Conservation (phyloP, 31 red algal species). For the Porphyra umbilicalis region DNA sequence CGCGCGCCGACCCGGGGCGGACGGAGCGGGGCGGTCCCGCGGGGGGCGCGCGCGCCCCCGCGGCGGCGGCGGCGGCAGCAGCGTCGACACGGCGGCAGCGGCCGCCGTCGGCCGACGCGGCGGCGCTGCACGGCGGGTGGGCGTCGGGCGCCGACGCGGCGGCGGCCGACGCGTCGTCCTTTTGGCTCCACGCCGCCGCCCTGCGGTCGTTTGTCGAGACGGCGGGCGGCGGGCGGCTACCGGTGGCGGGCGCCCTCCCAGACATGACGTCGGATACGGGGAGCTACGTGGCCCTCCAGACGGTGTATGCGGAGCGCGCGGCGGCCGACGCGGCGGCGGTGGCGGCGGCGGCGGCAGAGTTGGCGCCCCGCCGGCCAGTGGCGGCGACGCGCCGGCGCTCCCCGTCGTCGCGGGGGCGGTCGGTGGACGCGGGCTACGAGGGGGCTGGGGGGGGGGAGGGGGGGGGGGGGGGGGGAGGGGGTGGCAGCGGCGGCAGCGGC, state of each 20-base stretch:
- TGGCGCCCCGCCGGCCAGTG: slow-evolving; percentile 8
- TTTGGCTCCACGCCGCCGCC: slow-evolving; percentile 53
- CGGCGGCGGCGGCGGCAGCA: not conserved
- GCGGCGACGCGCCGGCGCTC: not conserved
- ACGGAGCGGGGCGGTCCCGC: not conserved
- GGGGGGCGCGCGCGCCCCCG: not conserved
- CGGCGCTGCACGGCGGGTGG: not conserved
- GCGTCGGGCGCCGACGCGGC: slow-evolving; percentile 15
- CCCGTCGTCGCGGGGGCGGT: not conserved
- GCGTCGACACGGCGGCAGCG: not conserved
- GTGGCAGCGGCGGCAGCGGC: not conserved
- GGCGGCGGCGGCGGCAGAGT: slow-evolving; percentile 9
- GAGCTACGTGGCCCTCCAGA: slow-evolving; percentile 62
- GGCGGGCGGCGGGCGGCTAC: slow-evolving; percentile 9
- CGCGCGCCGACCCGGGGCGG: not conserved
- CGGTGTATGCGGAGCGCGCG: slow-evolving; percentile 43
- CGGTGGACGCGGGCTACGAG: not conserved
- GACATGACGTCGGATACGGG: slow-evolving; percentile 87
- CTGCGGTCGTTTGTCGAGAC: slow-evolving; percentile 32
- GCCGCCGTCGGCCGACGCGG: not conserved
- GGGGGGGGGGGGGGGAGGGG: not conserved
- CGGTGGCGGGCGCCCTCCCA: slow-evolving; percentile 49
- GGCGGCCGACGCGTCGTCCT: slow-evolving; percentile 10
- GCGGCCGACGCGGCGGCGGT: slow-evolving; percentile 34
- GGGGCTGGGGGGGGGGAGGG: not conserved